phyloP scores from a whole-genome alignment of 768 basidiomycete species.

The Udeniomyces megalosporus region DNA sequence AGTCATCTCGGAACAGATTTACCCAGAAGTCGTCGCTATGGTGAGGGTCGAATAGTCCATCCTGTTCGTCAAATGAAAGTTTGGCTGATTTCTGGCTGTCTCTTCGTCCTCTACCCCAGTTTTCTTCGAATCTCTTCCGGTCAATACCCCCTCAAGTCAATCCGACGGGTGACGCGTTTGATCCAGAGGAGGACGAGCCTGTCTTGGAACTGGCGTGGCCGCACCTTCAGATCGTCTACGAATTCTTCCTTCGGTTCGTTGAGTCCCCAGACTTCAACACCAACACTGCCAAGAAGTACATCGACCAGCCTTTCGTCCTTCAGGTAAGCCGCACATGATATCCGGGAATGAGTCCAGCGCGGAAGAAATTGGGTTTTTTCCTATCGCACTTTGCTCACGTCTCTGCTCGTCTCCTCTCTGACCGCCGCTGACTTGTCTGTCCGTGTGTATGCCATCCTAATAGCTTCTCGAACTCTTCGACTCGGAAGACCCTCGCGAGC shows the following conservation, averaged over 20 bases:
- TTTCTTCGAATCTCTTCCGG: constrained; percentile 94
- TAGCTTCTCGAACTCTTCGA: constrained; percentile 92
- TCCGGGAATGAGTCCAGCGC: no score
- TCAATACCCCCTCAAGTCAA: constrained; percentile 99
- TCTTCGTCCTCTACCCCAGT: constrained; percentile 38
- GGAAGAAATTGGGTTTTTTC: no score
- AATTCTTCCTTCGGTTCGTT: constrained; percentile 97
- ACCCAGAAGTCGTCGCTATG: constrained; percentile 98
- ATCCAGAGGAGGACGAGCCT: constrained; percentile 98
- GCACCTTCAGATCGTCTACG: constrained; percentile 97
- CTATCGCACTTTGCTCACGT: no score
- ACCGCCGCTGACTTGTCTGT: neutral
- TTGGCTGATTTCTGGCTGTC: no score
- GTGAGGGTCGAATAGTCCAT: no score
- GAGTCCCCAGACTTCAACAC: constrained; percentile 97
- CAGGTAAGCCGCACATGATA: constrained; percentile 34
- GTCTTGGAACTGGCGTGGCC: constrained; percentile 99
- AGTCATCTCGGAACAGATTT: constrained; percentile 90
- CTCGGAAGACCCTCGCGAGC: constrained; percentile 94
- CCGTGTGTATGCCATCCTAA: neutral
- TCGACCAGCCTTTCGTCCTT: constrained; percentile 89
- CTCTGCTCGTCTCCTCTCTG: no score
- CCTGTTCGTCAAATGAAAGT: no score
- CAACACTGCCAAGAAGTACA: constrained; percentile 89
- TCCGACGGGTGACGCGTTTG: constrained; percentile 93